Conservation (phyloP, 2,329 filamentous ascomycete species). For the Hypoxylon sp. region DNA sequence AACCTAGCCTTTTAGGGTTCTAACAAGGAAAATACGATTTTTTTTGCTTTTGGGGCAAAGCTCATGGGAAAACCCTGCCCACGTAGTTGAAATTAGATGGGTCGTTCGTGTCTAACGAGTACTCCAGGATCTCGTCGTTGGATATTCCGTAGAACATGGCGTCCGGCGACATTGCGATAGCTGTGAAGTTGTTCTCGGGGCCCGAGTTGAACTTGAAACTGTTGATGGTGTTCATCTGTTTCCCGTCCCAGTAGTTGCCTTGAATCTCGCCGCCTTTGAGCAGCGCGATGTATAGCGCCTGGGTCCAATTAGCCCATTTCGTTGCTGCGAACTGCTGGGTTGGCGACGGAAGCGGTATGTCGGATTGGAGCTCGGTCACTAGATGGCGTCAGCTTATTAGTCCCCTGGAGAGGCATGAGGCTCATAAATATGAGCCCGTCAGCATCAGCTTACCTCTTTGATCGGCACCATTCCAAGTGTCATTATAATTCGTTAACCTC, state of each 20-base stretch:
- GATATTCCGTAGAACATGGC: constrained; percentile 51
- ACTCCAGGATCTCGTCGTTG: constrained; percentile 47
- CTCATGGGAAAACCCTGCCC: constrained; percentile 46
- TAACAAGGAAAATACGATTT: constrained; percentile 25
- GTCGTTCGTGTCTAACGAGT: constrained; percentile 43
- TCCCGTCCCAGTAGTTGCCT: constrained; percentile 40
- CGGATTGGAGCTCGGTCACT: constrained; percentile 39
- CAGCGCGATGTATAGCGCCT: constrained; percentile 45
- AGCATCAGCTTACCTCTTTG: constrained; percentile 35
- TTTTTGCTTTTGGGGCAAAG: constrained; percentile 2
- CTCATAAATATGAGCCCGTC: constrained; percentile 1
- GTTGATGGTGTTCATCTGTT: constrained; percentile 37
- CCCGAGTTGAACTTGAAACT: constrained; percentile 46
- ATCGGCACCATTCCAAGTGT: constrained; percentile 40
- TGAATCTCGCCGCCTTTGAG: constrained; percentile 36
- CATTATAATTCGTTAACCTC: constrained; percentile 41
- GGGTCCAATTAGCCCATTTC: constrained; percentile 46
- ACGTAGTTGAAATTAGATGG: constrained; percentile 49
- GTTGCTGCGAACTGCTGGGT: constrained; percentile 46
- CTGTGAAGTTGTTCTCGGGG: constrained; percentile 46
- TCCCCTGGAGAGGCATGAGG: background rate
- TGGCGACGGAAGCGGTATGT: constrained; percentile 36
- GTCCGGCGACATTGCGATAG: constrained; percentile 49
- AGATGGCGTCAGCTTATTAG: constrained; percentile 18
- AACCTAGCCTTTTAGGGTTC: constrained; percentile 27